phyloP scores from a whole-genome alignment of 768 basidiomycete genomes.

The Punctularia strigosozonata region DNA sequence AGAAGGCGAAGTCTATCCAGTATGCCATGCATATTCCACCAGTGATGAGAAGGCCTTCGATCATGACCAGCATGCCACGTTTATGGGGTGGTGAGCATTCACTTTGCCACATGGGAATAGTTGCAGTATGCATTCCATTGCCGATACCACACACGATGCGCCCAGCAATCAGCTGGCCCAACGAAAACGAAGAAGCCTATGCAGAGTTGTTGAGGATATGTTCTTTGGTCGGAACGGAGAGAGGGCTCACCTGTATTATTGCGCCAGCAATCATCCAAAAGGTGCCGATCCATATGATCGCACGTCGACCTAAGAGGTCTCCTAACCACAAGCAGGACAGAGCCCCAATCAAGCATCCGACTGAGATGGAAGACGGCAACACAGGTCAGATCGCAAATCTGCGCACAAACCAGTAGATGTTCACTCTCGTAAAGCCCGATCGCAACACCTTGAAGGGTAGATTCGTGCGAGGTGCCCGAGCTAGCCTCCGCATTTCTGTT shows the following conservation, averaged over 20 bases:
- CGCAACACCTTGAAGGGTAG: conserved; percentile 46
- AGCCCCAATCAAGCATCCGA: conserved; percentile 54
- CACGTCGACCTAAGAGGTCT: conserved; percentile 46
- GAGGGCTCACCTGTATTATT: conserved; percentile 49
- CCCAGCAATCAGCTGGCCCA: conserved; percentile 50
- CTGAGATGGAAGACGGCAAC: conserved; percentile 16
- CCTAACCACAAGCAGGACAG: conserved; percentile 51
- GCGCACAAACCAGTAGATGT: background rate
- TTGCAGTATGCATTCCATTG: conserved; percentile 51
- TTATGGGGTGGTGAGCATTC: conserved; percentile 52
- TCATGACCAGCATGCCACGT: conserved; percentile 52
- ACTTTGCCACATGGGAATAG: conserved; percentile 52
- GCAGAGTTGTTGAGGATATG: too few relatives aligned
- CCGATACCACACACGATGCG: conserved; percentile 52
- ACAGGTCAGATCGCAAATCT: background rate
- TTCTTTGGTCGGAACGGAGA: too few relatives aligned
- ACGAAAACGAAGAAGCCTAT: conserved; percentile 42
- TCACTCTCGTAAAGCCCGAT: conserved; percentile 38
- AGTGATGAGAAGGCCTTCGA: conserved; percentile 52
- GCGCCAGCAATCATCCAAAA: conserved; percentile 52
- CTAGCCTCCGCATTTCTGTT: conserved; percentile 22
- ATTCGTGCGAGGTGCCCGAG: conserved; percentile 36
- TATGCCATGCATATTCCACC: conserved; percentile 54
- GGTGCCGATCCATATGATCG: conserved; percentile 46
- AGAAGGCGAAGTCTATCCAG: conserved; percentile 59